Percentiles rank a stretch among this genome's conserved stretches.
phyloP scores from a whole-genome alignment of 441 rosid species.

The Arabidopsis hybrid region DNA sequence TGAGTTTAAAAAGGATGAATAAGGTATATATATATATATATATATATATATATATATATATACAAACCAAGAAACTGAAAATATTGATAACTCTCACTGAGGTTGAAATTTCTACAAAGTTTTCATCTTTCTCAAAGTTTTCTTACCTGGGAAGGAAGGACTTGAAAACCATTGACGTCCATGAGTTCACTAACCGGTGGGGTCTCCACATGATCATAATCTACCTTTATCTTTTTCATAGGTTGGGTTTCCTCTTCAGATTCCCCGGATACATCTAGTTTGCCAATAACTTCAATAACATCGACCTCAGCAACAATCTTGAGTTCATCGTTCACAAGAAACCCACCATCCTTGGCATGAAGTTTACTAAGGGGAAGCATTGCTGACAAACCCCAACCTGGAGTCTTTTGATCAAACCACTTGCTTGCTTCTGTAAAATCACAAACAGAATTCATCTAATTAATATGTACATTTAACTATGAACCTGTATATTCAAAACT shows the following conservation, averaged over 20 bases:
- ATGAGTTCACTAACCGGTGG: background rate
- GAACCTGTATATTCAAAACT: no score
- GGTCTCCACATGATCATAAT: background rate
- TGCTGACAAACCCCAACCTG: background rate
- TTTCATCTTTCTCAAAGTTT: background rate
- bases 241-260: background rate
- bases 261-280: background rate
- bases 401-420: background rate
- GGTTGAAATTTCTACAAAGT: background rate
- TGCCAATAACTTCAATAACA: conserved; percentile 2
- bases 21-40: no score
- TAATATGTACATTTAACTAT: background rate
- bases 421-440: background rate
- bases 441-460: background rate
- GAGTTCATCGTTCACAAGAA: conserved; percentile 1
- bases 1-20: background rate
- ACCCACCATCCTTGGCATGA: background rate
- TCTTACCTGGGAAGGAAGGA: conserved; percentile 23
- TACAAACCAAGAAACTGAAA: background rate
- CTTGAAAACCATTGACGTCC: conserved; percentile 27
- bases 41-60: no score
- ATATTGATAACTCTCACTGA: background rate
- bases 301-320: background rate
- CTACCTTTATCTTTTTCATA: background rate
- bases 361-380: conserved; percentile 5